These are phyloP conservation scores for Exserohilum turcica DNA, from an alignment of 2,329 filamentous ascomycete species.

Conservation along the genomic window DNA sequence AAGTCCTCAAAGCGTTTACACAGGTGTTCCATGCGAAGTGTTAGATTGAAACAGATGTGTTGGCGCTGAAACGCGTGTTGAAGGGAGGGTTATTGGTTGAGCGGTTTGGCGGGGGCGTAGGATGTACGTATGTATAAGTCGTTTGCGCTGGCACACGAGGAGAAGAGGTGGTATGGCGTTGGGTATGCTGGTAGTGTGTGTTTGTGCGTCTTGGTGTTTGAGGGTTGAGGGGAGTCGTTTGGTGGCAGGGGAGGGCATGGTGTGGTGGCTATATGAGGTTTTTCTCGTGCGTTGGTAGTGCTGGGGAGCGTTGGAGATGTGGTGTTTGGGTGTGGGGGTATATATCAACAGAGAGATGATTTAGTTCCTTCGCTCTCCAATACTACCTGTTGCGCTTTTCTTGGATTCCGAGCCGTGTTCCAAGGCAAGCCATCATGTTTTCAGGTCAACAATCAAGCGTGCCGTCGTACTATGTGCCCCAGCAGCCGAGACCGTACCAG, in stretches of 20 bases:
- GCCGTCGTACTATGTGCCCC: background rate
- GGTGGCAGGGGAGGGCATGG: too few relatives aligned
- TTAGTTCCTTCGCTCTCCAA: too few relatives aligned
- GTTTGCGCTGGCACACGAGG: too few relatives aligned
- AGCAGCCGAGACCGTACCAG: background rate
- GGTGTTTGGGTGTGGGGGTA: too few relatives aligned
- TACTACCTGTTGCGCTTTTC: background rate
- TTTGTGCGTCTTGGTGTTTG: background rate
- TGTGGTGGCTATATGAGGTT: too few relatives aligned
- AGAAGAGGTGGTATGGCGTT: too few relatives aligned
- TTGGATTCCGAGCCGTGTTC: background rate
- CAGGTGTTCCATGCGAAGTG: background rate
- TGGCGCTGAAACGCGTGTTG: background rate
- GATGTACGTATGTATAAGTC: too few relatives aligned
- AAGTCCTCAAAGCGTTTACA: background rate
- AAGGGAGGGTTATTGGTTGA: background rate
- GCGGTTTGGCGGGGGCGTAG: too few relatives aligned
- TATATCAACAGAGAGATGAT: too few relatives aligned
- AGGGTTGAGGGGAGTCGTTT: too few relatives aligned
- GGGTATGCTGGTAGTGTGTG: background rate
- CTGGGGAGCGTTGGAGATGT: too few relatives aligned
- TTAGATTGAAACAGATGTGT: background rate
- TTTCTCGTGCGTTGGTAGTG: too few relatives aligned
- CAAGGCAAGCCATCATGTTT: background rate
- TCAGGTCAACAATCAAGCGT: background rate